Evolutionary conservation across 2,329 filamentous ascomycete genomes (phyloP).

Genomic region (Apiospora saccharicola): DNA sequence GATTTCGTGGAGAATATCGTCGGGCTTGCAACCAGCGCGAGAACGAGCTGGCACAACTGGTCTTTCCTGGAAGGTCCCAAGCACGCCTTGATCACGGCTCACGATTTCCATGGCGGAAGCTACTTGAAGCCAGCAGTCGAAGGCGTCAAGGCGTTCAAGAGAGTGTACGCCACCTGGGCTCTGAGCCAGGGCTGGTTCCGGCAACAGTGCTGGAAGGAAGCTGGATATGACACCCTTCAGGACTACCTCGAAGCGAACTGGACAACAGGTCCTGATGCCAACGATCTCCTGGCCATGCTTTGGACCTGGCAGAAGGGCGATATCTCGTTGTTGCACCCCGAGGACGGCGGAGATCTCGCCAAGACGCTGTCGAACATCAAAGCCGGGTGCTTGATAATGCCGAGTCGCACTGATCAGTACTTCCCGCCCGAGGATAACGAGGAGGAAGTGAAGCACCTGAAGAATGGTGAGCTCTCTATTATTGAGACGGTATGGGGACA

Average conservation of each 20-base stretch:
- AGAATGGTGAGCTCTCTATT: conserved; percentile 39
- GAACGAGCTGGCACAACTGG: conserved; percentile 59
- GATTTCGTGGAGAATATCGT: conserved; percentile 55
- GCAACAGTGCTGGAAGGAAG: conserved; percentile 43
- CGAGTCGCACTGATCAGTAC: conserved; percentile 48
- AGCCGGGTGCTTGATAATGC: conserved; percentile 48
- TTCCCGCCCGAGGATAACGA: conserved; percentile 49
- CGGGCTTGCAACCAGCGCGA: conserved; percentile 58
- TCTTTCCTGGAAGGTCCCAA: conserved; percentile 63
- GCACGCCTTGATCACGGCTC: conserved; percentile 51
- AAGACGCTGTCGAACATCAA: conserved; percentile 45
- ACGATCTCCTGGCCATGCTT: conserved; percentile 47
- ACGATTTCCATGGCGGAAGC: conserved; percentile 48
- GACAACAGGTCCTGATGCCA: conserved; percentile 39
- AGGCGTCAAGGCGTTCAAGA: conserved; percentile 47
- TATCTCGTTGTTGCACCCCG: conserved; percentile 38
- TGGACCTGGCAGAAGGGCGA: conserved; percentile 52
- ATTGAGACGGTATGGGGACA: conserved; percentile 51
- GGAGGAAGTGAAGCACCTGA: conserved; percentile 44
- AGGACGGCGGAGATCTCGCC: conserved; percentile 41
- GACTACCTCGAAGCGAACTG: conserved; percentile 37
- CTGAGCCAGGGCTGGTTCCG: conserved; percentile 50
- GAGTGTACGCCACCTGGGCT: conserved; percentile 37
- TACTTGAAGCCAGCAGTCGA: conserved; percentile 36
- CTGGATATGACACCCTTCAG: conserved; percentile 38